These are phyloP conservation scores for Populus hybrid DNA, from an alignment of 441 rosid genomes.

Conservation along the genomic window DNA sequence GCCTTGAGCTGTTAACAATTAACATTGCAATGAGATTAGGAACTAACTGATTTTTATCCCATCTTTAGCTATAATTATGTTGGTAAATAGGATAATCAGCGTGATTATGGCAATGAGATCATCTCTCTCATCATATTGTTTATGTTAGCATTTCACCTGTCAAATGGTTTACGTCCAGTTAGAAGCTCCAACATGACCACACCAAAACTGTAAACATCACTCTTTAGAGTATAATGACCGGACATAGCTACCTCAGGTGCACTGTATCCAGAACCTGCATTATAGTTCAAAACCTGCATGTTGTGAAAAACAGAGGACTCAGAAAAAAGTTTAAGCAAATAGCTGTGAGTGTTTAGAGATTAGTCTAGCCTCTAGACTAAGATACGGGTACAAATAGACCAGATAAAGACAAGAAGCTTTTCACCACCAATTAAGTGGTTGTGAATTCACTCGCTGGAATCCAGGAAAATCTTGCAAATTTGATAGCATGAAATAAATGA, in stretches of 20 bases:
- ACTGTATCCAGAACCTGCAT: conserved; percentile 68
- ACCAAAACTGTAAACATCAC: conserved; percentile 96
- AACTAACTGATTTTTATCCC: conserved; percentile 5
- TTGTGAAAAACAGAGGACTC: conserved; percentile 2
- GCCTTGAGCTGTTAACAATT: conserved; percentile 62
- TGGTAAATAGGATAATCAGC: neutral
- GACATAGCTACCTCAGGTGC: conserved; percentile 98
- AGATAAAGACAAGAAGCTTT: neutral
- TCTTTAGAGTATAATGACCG: conserved; percentile 82
- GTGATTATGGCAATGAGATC: neutral
- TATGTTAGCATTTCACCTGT: conserved; percentile 48
- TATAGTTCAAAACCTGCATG: conserved; percentile 62
- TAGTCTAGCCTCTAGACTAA: neutral
- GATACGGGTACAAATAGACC: neutral
- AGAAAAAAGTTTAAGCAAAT: neutral
- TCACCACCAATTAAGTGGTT: neutral
- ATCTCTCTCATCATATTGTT: neutral
- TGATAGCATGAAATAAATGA: neutral
- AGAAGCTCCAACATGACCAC: conserved; percentile 98
- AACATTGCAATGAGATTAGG: conserved; percentile 9
- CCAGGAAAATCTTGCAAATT: neutral
- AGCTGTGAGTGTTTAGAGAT: neutral
- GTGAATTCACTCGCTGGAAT: neutral
- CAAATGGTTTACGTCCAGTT: conserved; percentile 97
- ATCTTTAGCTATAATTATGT: neutral